Evolutionary conservation across 805 yeast species (phyloP).

Genomic region (Diddensiella transvaalensis): DNA sequence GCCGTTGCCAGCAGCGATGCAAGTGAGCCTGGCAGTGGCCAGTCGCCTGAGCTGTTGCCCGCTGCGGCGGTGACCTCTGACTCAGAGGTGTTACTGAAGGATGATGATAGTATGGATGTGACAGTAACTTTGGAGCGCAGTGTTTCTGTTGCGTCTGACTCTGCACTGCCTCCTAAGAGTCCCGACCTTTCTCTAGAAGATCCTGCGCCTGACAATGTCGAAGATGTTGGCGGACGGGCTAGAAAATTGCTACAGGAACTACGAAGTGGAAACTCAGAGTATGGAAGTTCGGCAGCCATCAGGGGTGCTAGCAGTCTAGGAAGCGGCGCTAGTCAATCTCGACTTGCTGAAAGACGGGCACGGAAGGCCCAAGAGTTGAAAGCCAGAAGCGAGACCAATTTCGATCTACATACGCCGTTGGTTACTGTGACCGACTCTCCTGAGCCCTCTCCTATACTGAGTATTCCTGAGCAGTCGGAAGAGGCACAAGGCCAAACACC

Average conservation of each 20-base stretch:
- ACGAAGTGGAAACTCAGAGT: constrained; percentile 38
- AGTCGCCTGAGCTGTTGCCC: neutral
- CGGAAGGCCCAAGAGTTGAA: constrained; percentile 22
- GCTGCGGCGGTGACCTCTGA: neutral
- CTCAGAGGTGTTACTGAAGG: constrained; percentile 5
- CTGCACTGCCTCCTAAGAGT: constrained; percentile 5
- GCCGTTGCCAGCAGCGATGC: neutral
- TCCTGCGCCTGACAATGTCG: constrained; percentile 26
- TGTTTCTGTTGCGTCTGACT: constrained; percentile 1
- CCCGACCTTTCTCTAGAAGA: neutral
- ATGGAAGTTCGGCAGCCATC: constrained; percentile 6
- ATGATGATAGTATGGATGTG: neutral
- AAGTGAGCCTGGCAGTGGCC: neutral
- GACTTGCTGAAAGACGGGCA: constrained; percentile 27
- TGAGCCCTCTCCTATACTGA: neutral
- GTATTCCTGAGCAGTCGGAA: neutral
- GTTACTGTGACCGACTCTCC: neutral
- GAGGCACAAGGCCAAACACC: neutral
- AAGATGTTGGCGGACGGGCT: constrained; percentile 57
- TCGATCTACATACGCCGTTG: neutral
- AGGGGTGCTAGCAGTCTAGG: constrained; percentile 11
- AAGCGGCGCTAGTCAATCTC: constrained; percentile 10
- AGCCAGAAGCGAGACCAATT: constrained; percentile 7
- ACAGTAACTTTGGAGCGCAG: neutral
- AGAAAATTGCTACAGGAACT: constrained; percentile 59